Evolutionary conservation across 1,284 basidiomycete species (phyloP).

Genomic region (Ustilago esculenta): DNA sequence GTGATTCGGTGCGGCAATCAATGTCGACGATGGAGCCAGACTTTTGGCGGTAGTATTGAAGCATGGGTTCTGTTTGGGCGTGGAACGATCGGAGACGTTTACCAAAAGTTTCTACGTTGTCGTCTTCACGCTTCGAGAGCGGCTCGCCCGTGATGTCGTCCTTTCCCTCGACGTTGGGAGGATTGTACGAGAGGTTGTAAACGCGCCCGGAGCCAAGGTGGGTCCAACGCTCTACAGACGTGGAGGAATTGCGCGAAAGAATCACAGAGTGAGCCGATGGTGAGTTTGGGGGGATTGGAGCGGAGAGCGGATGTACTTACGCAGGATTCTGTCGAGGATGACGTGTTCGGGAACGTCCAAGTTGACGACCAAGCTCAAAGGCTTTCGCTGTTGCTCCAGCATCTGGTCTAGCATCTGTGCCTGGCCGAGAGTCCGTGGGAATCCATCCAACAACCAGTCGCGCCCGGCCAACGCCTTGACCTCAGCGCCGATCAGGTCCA

Average conservation of each 20-base stretch:
- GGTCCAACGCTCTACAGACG: slow-evolving; percentile 82
- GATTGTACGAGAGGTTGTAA: slow-evolving; percentile 76
- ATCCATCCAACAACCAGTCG: slow-evolving; percentile 96
- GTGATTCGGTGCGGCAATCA: slow-evolving; percentile 18
- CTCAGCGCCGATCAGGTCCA: slow-evolving; percentile 55
- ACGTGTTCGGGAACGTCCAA: slow-evolving; percentile 89
- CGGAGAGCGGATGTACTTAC: no score
- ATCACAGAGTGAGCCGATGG: no score
- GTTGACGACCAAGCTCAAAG: slow-evolving; percentile 85
- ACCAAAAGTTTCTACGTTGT: slow-evolving; percentile 86
- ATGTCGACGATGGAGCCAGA: slow-evolving; percentile 65
- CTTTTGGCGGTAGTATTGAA: slow-evolving; percentile 78
- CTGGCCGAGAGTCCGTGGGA: slow-evolving; percentile 90
- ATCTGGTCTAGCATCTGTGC: slow-evolving; percentile 80
- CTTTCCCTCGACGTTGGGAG: slow-evolving; percentile 82
- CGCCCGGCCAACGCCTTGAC: slow-evolving; percentile 23
- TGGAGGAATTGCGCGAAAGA: no score
- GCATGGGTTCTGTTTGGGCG: slow-evolving; percentile 83
- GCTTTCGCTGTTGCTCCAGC: slow-evolving; percentile 22
- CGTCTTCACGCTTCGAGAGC: slow-evolving; percentile 87
- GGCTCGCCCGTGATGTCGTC: slow-evolving; percentile 95
- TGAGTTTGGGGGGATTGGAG: no score
- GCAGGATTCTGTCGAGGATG: slow-evolving; percentile 86
- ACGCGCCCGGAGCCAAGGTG: slow-evolving; percentile 91
- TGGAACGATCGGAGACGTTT: slow-evolving; percentile 85